phyloP scores from a whole-genome alignment of 1,139 yeast genomes.

The Ashbya aceris region DNA sequence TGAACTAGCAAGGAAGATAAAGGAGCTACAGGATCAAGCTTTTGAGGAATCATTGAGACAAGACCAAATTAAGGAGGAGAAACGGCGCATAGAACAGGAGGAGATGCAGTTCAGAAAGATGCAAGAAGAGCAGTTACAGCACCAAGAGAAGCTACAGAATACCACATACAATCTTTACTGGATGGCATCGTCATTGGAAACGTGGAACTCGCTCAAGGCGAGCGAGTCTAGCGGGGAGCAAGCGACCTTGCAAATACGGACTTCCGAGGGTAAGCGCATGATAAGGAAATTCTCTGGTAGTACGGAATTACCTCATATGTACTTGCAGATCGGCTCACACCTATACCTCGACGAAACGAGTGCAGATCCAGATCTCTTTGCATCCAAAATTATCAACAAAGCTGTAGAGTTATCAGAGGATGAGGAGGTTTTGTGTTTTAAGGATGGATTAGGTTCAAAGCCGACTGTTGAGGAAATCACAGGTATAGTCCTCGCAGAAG shows the following conservation, averaged over 20 bases:
- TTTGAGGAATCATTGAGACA: slow-evolving; percentile 30
- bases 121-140: slow-evolving; percentile 5
- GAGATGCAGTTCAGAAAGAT: slow-evolving; percentile 9
- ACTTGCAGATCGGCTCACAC: slow-evolving; percentile 49
- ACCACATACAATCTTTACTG: slow-evolving; percentile 17
- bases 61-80: slow-evolving; percentile 28
- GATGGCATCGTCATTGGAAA: slow-evolving; percentile 15
- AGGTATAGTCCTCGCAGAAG: slow-evolving; percentile 14
- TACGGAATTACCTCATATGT: slow-evolving; percentile 50
- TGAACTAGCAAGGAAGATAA: slow-evolving; percentile 30
- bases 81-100: slow-evolving; percentile 16
- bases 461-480: slow-evolving; percentile 11
- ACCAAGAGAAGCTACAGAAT: slow-evolving; percentile 9
- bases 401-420: slow-evolving; percentile 12
- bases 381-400: slow-evolving; percentile 9
- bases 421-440: slow-evolving; percentile 18
- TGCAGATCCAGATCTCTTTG: slow-evolving; percentile 7
- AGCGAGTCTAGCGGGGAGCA: slow-evolving; percentile 11
- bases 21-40: slow-evolving; percentile 33
- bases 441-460: slow-evolving; percentile 13
- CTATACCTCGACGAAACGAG: slow-evolving; percentile 18
- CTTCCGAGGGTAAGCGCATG: slow-evolving; percentile 53
- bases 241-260: slow-evolving; percentile 37
- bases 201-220: not conserved
- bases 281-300: slow-evolving; percentile 44